phyloP scores from a whole-genome alignment of 495 filamentous ascomycete genomes.

The Daldinia concentrica region DNA sequence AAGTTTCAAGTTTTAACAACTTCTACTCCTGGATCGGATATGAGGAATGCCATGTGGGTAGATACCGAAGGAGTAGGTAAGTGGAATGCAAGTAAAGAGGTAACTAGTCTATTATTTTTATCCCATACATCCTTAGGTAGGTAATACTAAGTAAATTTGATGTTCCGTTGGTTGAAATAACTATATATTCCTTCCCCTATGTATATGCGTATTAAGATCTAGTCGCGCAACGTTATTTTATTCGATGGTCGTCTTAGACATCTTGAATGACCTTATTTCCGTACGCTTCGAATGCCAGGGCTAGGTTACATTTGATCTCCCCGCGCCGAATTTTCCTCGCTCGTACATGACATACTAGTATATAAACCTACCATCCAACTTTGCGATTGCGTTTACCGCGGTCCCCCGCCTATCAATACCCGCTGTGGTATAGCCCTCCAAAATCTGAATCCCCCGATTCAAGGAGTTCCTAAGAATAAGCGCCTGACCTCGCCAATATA shows the following conservation, averaged over 20 bases:
- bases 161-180: slow-evolving; percentile 11
- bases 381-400: slow-evolving; percentile 38
- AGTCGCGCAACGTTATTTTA: slow-evolving; percentile 14
- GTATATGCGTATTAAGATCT: slow-evolving; percentile 17
- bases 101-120: slow-evolving; percentile 12
- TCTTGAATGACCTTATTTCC: neutral
- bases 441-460: slow-evolving; percentile 14
- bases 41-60: slow-evolving; percentile 8
- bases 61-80: slow-evolving; percentile 12
- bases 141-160: neutral
- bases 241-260: neutral
- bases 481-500: slow-evolving; percentile 32
- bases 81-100: neutral
- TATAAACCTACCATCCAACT: neutral
- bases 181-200: slow-evolving; percentile 14
- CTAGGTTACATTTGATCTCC: slow-evolving; percentile 36
- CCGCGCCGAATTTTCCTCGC: slow-evolving; percentile 5
- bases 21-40: neutral
- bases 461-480: slow-evolving; percentile 32
- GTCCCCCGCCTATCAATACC: slow-evolving; percentile 26
- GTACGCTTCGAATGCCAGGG: slow-evolving; percentile 17
- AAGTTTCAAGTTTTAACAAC: slow-evolving; percentile 5
- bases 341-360: slow-evolving; percentile 23
- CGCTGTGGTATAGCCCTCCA: slow-evolving; percentile 14
- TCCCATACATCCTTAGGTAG: slow-evolving; percentile 9